Evolutionary conservation across 1,284 basidiomycete species (phyloP).

Genomic region (Malassezia equina): DNA sequence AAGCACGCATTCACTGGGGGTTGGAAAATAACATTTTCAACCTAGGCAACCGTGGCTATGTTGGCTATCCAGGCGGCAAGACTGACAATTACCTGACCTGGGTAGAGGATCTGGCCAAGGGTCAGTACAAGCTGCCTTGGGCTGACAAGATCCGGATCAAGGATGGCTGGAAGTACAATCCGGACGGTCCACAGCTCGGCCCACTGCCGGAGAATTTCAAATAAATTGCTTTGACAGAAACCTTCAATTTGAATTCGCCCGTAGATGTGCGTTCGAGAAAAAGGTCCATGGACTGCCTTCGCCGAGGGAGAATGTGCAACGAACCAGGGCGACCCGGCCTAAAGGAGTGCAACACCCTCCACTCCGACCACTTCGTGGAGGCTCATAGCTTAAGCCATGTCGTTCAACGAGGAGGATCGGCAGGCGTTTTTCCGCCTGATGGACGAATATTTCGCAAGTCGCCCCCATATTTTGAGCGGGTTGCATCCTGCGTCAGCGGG

Average conservation of each 20-base stretch:
- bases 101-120: background rate
- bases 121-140: background rate
- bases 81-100: background rate
- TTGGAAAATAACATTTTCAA: background rate
- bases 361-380: conserved; percentile 14
- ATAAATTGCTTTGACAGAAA: too few relatives aligned
- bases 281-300: too few relatives aligned
- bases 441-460: conserved; percentile 36
- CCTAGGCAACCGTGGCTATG: background rate
- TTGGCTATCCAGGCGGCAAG: background rate
- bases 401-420: conserved; percentile 17
- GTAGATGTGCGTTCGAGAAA: too few relatives aligned
- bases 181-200: too few relatives aligned
- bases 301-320: too few relatives aligned
- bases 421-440: conserved; percentile 32
- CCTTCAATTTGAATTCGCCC: too few relatives aligned
- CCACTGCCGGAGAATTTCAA: too few relatives aligned
- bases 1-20: background rate
- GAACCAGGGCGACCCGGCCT: too few relatives aligned
- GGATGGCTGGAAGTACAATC: background rate
- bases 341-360: background rate
- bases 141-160: background rate
- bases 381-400: conserved; percentile 18
- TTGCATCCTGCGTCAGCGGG: background rate
- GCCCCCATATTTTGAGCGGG: conserved; percentile 22